A percentile compares a stretch with the other conserved stretches of the same genome.
Evolutionary conservation across 73 alveolate genomes (phyloP).

Genomic region (Halteria grandinella): DNA sequence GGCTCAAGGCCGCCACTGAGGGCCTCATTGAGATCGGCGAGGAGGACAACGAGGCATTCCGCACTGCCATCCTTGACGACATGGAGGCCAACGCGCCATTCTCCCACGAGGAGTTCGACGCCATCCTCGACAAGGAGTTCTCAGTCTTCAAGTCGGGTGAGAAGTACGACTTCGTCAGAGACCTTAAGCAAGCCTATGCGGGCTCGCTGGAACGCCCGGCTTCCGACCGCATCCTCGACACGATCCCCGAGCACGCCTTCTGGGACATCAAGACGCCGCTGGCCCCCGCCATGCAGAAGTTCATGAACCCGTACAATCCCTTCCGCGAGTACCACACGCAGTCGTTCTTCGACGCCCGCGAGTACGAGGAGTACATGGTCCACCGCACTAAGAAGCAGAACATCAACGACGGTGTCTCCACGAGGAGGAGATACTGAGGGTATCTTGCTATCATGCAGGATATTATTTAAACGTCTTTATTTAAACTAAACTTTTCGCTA

Average conservation of each 20-base stretch:
- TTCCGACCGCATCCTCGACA: slow-evolving; percentile 43
- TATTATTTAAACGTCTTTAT: no score
- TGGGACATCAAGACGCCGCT: slow-evolving; percentile 62
- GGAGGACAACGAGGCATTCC: neutral
- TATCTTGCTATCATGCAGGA: neutral
- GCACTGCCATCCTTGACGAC: neutral
- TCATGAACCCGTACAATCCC: slow-evolving; percentile 34
- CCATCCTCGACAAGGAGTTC: slow-evolving; percentile 9
- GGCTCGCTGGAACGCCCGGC: slow-evolving; percentile 17
- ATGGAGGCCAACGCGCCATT: neutral
- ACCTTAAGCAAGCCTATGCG: slow-evolving; percentile 29
- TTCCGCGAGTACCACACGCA: slow-evolving; percentile 14
- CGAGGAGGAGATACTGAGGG: slow-evolving; percentile 41
- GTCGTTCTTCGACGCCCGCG: slow-evolving; percentile 30
- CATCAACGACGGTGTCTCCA: slow-evolving; percentile 26
- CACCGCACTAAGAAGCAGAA: slow-evolving; percentile 2
- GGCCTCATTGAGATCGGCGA: slow-evolving; percentile 10
- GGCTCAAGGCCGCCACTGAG: neutral
- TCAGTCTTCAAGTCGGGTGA: slow-evolving; percentile 48
- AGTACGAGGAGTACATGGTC: slow-evolving; percentile 48
- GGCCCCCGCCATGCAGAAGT: neutral
- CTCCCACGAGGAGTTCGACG: slow-evolving; percentile 6
- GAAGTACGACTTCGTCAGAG: slow-evolving; percentile 28
- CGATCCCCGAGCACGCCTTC: slow-evolving; percentile 60
- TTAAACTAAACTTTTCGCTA: no score